Evolutionary conservation across 2,329 filamentous ascomycete species (phyloP).

Genomic region (Clarireedia hainanense): DNA sequence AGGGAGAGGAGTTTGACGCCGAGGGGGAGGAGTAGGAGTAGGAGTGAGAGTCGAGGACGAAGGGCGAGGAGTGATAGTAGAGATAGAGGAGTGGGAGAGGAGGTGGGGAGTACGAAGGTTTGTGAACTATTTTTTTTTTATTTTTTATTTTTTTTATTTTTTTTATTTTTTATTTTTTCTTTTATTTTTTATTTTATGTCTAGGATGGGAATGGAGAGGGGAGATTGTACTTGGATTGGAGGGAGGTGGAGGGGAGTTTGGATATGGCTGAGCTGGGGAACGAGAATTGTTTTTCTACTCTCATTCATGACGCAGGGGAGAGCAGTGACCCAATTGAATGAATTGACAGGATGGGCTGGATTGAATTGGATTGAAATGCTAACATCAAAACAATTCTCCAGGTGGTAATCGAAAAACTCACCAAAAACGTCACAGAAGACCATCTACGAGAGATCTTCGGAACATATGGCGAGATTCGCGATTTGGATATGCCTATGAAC

Average conservation of each 20-base stretch:
- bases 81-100: constrained; percentile 20
- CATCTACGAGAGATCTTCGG: constrained; percentile 92
- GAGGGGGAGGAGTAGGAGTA: constrained; percentile 23
- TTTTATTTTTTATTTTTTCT: background rate
- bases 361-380: too few species aligned
- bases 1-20: background rate
- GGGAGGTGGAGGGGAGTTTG: too few species aligned
- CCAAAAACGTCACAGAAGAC: constrained; percentile 84
- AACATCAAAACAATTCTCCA: background rate
- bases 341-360: too few species aligned
- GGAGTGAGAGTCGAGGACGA: background rate
- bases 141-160: too few species aligned
- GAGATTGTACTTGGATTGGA: too few species aligned
- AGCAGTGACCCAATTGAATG: too few species aligned
- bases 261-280: too few species aligned
- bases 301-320: too few species aligned
- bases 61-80: constrained; percentile 26
- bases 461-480: constrained; percentile 75
- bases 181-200: background rate
- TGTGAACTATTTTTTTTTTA: background rate
- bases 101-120: constrained; percentile 47
- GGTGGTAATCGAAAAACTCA: constrained; percentile 94
- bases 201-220: too few species aligned
- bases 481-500: constrained; percentile 86
- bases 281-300: too few species aligned